phyloP scores from a whole-genome alignment of 2,329 filamentous ascomycete species.

The Beauveria asiatica region DNA sequence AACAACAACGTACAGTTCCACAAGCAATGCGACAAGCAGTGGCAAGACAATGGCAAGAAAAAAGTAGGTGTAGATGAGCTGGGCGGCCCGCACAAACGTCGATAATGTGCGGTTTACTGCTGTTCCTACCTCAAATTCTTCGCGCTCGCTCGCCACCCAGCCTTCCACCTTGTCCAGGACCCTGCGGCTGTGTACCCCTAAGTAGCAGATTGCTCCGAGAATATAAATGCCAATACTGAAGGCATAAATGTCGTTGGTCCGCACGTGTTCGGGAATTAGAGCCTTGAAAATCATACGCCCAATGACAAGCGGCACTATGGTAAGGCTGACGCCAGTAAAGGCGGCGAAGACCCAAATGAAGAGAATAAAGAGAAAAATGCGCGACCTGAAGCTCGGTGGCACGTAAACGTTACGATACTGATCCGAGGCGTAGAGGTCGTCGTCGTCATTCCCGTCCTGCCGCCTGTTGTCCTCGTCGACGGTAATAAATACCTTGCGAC shows the following conservation, averaged over 20 bases:
- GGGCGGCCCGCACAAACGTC: slow-evolving; percentile 25
- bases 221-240: slow-evolving; percentile 86
- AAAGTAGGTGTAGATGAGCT: slow-evolving; percentile 65
- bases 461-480: slow-evolving; percentile 58
- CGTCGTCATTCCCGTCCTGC: slow-evolving; percentile 44
- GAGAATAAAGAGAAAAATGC: slow-evolving; percentile 78
- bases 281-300: slow-evolving; percentile 70
- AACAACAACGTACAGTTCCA: slow-evolving; percentile 83
- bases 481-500: slow-evolving; percentile 69
- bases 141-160: slow-evolving; percentile 20
- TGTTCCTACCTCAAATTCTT: slow-evolving; percentile 17
- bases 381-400: slow-evolving; percentile 72
- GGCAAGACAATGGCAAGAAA: slow-evolving; percentile 74
- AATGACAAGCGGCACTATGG: slow-evolving; percentile 77
- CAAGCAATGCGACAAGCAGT: slow-evolving; percentile 65
- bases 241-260: slow-evolving; percentile 91
- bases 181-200: slow-evolving; percentile 41
- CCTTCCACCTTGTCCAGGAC: slow-evolving; percentile 26
- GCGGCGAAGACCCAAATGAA: slow-evolving; percentile 93
- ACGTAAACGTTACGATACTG: slow-evolving; percentile 69
- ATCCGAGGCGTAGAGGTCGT: slow-evolving; percentile 44
- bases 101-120: slow-evolving; percentile 19
- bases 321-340: slow-evolving; percentile 73
- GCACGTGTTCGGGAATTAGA: slow-evolving; percentile 61
- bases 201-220: slow-evolving; percentile 60